Evolutionary conservation across 805 yeast species (phyloP), one percentile per base, ranked within the genome.

Genomic region (Metschnikowia santaceciliae): DNA sequence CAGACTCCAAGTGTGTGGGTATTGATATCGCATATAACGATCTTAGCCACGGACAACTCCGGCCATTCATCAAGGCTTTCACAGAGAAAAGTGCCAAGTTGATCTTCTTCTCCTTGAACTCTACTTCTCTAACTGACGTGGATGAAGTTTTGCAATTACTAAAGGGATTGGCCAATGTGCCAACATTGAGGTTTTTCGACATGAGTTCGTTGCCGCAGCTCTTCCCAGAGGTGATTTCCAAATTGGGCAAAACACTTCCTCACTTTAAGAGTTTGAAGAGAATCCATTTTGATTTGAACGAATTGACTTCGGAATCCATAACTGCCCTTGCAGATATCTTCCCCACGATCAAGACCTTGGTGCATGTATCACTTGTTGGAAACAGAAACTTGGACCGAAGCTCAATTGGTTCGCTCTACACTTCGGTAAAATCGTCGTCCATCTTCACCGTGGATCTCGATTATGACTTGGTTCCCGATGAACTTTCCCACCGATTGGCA

Each of bases 21-120:
- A 72, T 81, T 17, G 85, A 80, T 62, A 67, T 80, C 42, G 84
- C 81, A 1, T 78, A 75, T 58, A 80, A 80, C 59, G 81, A 79
- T 59, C 62, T 80, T 49, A 72, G 76, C 33, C 57, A 68, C 3
- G 80, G 79, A 2, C 77, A 75, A 57, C 62, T 80, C 46, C 47
- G 53, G n/a, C 81, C 81, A 1, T 72, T 80, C 49, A 76, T 74
- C 20, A 63, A 72, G 4, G 72, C 70, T 1, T 75, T 80, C 54
- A 64, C 60, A 10, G 58, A 60, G 26, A 68, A 67, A 5, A 62
- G 62, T 17, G 55, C 65, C 48, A 72, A 76, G 38, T 61, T 80
- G 50, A 66, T 74, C 6, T 80, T 80, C 57, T 79, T 80, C 51
- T 80, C 84, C 0, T 65, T 80, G 48, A 79, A 80, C 58, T 75